Base-by-base conservation (phyloP, 768 basidiomycete genomes). In the Phaeolepiota aurea region DNA sequence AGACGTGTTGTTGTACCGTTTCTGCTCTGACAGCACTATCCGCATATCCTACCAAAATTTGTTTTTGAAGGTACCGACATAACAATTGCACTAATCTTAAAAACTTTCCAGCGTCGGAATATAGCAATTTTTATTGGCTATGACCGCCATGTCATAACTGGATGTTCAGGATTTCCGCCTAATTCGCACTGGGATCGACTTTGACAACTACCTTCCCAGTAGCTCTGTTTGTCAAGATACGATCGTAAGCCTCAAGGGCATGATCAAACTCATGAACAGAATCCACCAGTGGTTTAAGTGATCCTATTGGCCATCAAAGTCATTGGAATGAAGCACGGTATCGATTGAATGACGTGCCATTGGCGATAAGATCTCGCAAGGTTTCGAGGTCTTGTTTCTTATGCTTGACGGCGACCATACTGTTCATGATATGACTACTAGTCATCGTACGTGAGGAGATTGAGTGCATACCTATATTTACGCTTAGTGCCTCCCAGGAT, bases 1-100 rank as follows among this genome's bases (percentile, higher is more conserved):
- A 68, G 91, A 48, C 87, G 75, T 54, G 77, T 72, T 3, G 77
- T 91, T 20, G 64, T 98, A n/a, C 93, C 94, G 0, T 82, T 79
- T 49, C 2, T 93, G 37, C 59, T 88, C 36, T 90, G 55, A 48
- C n/a, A n/a, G n/a, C n/a, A n/a, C n/a, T n/a, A n/a, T n/a, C n/a
- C n/a, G n/a, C n/a, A n/a, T n/a, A n/a, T n/a, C n/a, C n/a, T n/a
- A n/a, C n/a, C n/a, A n/a, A n/a, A n/a, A n/a, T n/a, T n/a, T n/a
- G n/a, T n/a, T n/a, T n/a, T n/a, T n/a, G n/a, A n/a, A n/a, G n/a
- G n/a, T n/a, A n/a, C n/a, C n/a, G n/a, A n/a, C n/a, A n/a, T n/a
- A n/a, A n/a, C n/a, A n/a, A n/a, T n/a, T n/a, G n/a, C n/a, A n/a
- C n/a, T n/a, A n/a, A n/a, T n/a, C n/a, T n/a, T n/a, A n/a, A n/a